Percentiles rank a stretch among this genome's conserved stretches.
These are phyloP conservation scores for Takakia lepidozioides DNA, from an alignment of 225 moss, liverwort and hornwort species.

Conservation along the genomic window DNA sequence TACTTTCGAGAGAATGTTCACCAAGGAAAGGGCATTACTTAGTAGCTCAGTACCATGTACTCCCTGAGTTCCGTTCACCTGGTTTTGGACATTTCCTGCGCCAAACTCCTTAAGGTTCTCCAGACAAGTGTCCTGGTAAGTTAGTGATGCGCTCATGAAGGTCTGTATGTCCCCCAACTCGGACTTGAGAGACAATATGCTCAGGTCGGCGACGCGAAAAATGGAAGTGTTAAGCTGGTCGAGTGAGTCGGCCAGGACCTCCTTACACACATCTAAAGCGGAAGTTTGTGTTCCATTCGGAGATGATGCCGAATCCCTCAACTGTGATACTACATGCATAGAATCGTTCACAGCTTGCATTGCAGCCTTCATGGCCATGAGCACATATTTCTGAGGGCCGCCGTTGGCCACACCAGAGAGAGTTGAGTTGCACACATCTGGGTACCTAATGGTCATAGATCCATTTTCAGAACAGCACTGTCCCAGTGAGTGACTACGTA, in stretches of 20 bases:
- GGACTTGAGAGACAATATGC: slow-evolving; percentile 14
- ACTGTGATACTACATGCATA: slow-evolving; percentile 11
- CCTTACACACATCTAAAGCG: slow-evolving; percentile 28
- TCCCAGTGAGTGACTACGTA: neutral
- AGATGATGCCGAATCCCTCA: slow-evolving; percentile 9
- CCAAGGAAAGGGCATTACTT: slow-evolving; percentile 62
- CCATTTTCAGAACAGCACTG: neutral
- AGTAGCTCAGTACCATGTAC: slow-evolving; percentile 28
- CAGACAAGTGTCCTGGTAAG: slow-evolving; percentile 65
- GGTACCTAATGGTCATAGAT: slow-evolving; percentile 22
- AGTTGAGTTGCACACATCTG: slow-evolving; percentile 39
- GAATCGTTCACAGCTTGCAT: slow-evolving; percentile 22
- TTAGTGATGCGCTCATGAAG: slow-evolving; percentile 73
- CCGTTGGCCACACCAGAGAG: slow-evolving; percentile 23
- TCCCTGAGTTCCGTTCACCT: slow-evolving; percentile 19
- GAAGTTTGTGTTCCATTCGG: slow-evolving; percentile 31
- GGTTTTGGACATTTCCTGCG: slow-evolving; percentile 26
- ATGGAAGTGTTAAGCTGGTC: slow-evolving; percentile 50
- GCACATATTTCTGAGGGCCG: slow-evolving; percentile 27
- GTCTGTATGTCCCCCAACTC: slow-evolving; percentile 58
- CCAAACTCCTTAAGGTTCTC: slow-evolving; percentile 34
- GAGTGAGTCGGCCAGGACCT: slow-evolving; percentile 38
- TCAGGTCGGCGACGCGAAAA: slow-evolving; percentile 24
- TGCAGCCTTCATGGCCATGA: slow-evolving; percentile 22
- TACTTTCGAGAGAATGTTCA: slow-evolving; percentile 35